Evolutionary conservation across 345 rosid species (phyloP), one percentile per base, ranked within the genome.

Genomic region (Euphorbia tirucalli): DNA sequence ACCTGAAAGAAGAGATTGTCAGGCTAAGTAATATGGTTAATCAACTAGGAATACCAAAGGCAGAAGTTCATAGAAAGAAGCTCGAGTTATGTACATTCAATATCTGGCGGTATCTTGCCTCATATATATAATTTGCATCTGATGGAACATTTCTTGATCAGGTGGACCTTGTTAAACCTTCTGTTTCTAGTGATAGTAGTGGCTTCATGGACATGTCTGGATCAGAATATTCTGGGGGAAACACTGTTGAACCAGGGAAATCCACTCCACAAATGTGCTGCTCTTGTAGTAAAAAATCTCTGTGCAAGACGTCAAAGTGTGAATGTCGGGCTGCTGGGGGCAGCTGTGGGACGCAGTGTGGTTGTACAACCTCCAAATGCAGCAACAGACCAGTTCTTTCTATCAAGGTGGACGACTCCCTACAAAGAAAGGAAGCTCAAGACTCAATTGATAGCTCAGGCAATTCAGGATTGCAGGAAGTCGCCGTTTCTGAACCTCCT

Each of bases 161-260:
- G 91, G 83, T 61, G 14, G 84, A 76, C 67, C 72, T 52, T 24
- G 76, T 67, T 70, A 83, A 80, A 72, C 75, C 80, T 69, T 85
- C 88, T 41, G 28, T 73, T 71, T 83, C 87, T 31, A 46, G 18
- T 70, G 90, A 80, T 68, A 80, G 80, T 62, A 83, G 75, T 68
- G 60, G 50, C 54, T 27, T 60, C 70, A 30, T 24, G 58, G 59
- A 55, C 21, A 65, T 57, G 0, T 44, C 37, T 32, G 72, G 61
- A 60, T 37, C 73, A 13, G 73, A 72, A 46, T 21, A 19, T n/a
- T n/a, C n/a, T 21, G 65, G 67, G 49, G 71, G 43, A 31, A 69
- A 46, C 56, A 30, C 25, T 28, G 30, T 39, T 16, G 35, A 16
- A 18, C 22, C 37, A 31, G 69, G 21, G 55, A 77, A 72, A 55